phyloP scores from a whole-genome alignment of 1,139 yeast genomes.

The Magnusiomyces suaveolens region DNA sequence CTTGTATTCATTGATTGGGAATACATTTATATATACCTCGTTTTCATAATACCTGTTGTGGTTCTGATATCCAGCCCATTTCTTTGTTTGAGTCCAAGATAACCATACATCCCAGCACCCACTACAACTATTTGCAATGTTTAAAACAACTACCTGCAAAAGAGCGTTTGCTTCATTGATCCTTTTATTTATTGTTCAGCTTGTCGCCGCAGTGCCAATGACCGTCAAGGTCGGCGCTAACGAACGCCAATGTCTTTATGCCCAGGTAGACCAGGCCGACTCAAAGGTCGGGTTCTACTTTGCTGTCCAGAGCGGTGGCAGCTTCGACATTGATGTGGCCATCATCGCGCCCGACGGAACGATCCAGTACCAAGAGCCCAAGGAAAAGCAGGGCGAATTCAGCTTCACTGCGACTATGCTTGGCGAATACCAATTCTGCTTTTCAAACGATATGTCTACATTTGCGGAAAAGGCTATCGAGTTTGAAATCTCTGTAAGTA shows the following conservation, averaged over 20 bases:
- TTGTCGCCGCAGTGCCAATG: constrained; percentile 36
- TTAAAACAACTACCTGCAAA: neutral
- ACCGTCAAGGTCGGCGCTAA: constrained; percentile 74
- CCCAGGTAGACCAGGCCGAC: constrained; percentile 54
- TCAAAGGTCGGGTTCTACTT: constrained; percentile 71
- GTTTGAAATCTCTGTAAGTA: constrained; percentile 63
- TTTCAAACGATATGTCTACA: constrained; percentile 77
- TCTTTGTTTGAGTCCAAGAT: too few relatives aligned
- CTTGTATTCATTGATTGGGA: too few relatives aligned
- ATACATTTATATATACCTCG: too few relatives aligned
- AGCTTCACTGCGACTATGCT: constrained; percentile 52
- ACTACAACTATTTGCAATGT: too few relatives aligned
- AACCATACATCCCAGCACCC: too few relatives aligned
- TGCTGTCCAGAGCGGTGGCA: constrained; percentile 87
- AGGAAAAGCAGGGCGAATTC: constrained; percentile 81
- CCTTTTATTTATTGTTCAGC: neutral
- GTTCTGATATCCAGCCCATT: too few relatives aligned
- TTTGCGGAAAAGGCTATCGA: constrained; percentile 83
- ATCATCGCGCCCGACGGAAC: constrained; percentile 61
- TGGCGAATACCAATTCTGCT: constrained; percentile 93
- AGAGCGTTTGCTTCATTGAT: neutral
- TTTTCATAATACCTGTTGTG: too few relatives aligned
- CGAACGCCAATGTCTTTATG: constrained; percentile 68
- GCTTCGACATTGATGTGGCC: constrained; percentile 73
- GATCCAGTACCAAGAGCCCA: constrained; percentile 47